Conservation (phyloP, 257 asterid species). For the Fraxinus cuspidata region DNA sequence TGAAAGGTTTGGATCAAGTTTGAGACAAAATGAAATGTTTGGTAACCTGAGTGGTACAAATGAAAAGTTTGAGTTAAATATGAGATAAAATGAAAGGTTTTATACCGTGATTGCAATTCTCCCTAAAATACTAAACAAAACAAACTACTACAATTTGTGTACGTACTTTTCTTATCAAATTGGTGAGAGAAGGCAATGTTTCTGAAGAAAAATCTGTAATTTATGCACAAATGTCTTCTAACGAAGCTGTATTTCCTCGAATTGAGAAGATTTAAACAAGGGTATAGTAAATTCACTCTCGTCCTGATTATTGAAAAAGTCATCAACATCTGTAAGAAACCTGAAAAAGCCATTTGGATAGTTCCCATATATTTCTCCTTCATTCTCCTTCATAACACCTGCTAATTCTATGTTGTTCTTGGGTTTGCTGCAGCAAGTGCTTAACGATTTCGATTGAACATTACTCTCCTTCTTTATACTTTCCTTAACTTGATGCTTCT, state of each 20-base stretch:
- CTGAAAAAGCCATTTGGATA: conserved; percentile 36
- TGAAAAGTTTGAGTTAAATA: too few relatives aligned
- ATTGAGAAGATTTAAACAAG: conserved; percentile 50
- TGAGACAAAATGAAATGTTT: too few relatives aligned
- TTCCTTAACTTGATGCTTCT: neutral
- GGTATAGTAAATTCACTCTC: conserved; percentile 37
- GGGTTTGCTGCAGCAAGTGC: conserved; percentile 24
- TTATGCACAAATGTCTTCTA: conserved; percentile 11
- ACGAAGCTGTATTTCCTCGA: conserved; percentile 53
- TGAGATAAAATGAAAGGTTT: too few relatives aligned
- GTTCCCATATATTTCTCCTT: conserved; percentile 34
- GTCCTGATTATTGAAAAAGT: conserved; percentile 42
- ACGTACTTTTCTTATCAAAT: neutral
- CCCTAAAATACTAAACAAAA: too few relatives aligned
- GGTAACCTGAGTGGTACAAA: too few relatives aligned
- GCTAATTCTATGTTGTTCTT: conserved; percentile 30
- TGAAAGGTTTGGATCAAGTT: too few relatives aligned
- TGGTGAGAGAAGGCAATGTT: neutral
- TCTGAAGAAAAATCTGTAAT: neutral
- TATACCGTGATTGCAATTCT: too few relatives aligned
- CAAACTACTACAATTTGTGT: neutral
- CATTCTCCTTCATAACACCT: conserved; percentile 42
- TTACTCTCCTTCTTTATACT: neutral
- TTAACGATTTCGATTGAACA: conserved; percentile 22
- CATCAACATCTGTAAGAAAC: conserved; percentile 53